Evolutionary conservation across 305 asterid genomes (phyloP).

Genomic region (Vinca major): DNA sequence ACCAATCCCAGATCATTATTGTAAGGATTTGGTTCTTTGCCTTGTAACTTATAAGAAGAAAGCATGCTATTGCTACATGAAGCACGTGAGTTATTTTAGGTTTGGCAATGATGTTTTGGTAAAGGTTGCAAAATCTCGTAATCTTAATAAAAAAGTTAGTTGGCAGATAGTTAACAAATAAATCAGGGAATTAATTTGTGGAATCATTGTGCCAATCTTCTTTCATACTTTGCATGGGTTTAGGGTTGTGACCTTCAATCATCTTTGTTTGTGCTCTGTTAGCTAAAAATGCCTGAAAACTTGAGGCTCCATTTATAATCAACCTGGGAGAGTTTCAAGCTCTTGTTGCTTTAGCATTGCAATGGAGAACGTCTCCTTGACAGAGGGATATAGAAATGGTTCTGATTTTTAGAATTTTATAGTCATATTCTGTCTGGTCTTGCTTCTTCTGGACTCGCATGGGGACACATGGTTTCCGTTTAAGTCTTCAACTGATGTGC

Average conservation of each 20-base stretch:
- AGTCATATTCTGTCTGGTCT: neutral
- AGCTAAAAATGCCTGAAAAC: neutral
- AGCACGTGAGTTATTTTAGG: neutral
- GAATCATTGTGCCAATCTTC: neutral
- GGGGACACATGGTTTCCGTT: neutral
- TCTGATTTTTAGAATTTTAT: conserved; percentile 5
- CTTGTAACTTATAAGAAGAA: conserved; percentile 15
- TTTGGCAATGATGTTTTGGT: neutral
- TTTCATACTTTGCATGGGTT: neutral
- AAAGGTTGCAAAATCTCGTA: neutral
- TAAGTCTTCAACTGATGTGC: conserved; percentile 19
- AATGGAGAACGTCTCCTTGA: conserved; percentile 11
- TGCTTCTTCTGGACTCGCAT: neutral
- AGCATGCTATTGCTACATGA: conserved; percentile 2
- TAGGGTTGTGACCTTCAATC: neutral
- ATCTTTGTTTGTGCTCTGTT: neutral
- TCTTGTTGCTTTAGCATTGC: neutral
- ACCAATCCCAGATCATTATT: conserved; percentile 50
- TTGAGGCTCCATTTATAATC: neutral
- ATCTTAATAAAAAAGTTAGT: neutral
- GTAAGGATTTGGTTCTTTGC: conserved; percentile 40
- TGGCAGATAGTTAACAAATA: neutral
- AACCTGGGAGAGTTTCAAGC: neutral
- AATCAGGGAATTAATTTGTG: neutral
- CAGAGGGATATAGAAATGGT: conserved; percentile 10